These are phyloP conservation scores for Scenedesmus sp. DNA, from an alignment of 163 green algal species.

Conservation along the genomic window DNA sequence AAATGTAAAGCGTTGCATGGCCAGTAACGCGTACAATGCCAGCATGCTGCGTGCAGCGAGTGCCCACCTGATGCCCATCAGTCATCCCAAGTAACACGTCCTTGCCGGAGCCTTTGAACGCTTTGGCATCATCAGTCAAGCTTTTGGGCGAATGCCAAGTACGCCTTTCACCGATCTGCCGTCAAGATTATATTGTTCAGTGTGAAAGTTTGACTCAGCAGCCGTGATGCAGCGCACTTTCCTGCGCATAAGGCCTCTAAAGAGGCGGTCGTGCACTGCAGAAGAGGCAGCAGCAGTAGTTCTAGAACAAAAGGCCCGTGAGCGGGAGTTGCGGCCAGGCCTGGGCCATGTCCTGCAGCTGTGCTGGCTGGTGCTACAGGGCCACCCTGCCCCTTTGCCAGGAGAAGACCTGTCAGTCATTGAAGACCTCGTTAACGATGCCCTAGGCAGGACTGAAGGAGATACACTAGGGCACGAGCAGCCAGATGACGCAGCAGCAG, in stretches of 20 bases:
- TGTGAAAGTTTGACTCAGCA: not conserved
- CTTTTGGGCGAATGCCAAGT: not conserved
- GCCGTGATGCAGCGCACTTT: slow-evolving; percentile 42
- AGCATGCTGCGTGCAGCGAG: not conserved
- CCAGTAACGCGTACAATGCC: not conserved
- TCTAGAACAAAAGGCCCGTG: not conserved
- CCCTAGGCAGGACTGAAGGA: not conserved
- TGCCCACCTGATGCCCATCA: not conserved
- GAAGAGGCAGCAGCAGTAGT: slow-evolving; percentile 21
- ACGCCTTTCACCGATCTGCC: too few species aligned
- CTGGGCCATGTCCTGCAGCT: slow-evolving; percentile 37
- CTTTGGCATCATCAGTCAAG: not conserved
- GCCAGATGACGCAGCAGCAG: not conserved
- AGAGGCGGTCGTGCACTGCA: not conserved
- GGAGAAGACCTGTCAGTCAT: slow-evolving; percentile 16
- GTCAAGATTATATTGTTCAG: not conserved
- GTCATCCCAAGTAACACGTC: not conserved
- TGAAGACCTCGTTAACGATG: slow-evolving; percentile 12
- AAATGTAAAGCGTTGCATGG: not conserved
- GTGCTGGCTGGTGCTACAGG: slow-evolving; percentile 36
- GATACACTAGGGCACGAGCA: not conserved
- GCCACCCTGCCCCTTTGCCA: not conserved
- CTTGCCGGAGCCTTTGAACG: not conserved
- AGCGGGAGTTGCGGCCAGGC: slow-evolving; percentile 14
- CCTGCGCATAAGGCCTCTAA: slow-evolving; percentile 6